These are phyloP conservation scores for Phytophthora pini DNA, from an alignment of 352 stramenopile species.

Conservation along the genomic window DNA sequence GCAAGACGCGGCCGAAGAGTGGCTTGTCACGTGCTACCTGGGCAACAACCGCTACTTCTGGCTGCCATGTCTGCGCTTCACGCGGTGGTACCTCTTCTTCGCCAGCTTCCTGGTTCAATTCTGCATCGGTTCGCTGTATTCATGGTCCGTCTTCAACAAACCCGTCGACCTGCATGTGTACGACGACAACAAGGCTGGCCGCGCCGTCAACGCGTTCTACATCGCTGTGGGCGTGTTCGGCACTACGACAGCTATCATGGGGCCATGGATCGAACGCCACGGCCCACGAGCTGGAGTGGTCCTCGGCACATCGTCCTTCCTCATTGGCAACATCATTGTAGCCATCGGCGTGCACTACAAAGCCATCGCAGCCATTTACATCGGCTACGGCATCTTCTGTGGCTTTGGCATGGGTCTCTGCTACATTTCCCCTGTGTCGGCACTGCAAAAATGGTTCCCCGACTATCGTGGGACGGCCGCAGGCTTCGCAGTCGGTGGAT, in stretches of 20 bases:
- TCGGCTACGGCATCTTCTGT: constrained; percentile 65
- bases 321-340: constrained; percentile 57
- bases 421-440: constrained; percentile 76
- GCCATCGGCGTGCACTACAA: constrained; percentile 57
- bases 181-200: constrained; percentile 39
- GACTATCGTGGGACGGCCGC: constrained; percentile 68
- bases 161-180: constrained; percentile 59
- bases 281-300: constrained; percentile 50
- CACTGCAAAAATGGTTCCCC: constrained; percentile 74
- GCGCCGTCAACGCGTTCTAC: constrained; percentile 69
- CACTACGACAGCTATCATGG: constrained; percentile 60
- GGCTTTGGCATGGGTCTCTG: constrained; percentile 68
- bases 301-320: constrained; percentile 52
- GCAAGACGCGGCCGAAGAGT: constrained; percentile 60
- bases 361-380: constrained; percentile 53
- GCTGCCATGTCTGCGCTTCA: constrained; percentile 44
- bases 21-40: constrained; percentile 57
- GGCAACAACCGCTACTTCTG: constrained; percentile 62
- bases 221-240: constrained; percentile 66
- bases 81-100: constrained; percentile 67
- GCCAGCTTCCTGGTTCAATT: constrained; percentile 65
- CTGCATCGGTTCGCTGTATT: constrained; percentile 73
- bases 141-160: constrained; percentile 74
- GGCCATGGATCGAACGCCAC: constrained; percentile 66
- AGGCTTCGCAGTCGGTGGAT: constrained; percentile 64